Percentiles rank a stretch among this genome's conserved stretches.
Evolutionary conservation across 495 filamentous ascomycete species (phyloP).

Genomic region (Xylaria intraflava): DNA sequence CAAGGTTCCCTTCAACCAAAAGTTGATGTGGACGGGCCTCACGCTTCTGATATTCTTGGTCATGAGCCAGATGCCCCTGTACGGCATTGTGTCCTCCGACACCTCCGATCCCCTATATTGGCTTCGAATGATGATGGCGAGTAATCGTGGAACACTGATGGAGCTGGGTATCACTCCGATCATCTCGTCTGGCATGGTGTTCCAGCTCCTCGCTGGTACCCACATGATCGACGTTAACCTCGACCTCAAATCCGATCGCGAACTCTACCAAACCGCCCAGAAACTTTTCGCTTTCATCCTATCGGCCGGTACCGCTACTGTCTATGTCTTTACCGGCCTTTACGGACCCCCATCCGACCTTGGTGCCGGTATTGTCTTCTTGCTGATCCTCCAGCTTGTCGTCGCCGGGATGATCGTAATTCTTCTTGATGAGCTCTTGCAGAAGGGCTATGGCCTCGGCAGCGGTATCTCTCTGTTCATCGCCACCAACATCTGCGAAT

Average conservation of each 20-base stretch:
- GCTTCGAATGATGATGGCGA: slow-evolving; percentile 99
- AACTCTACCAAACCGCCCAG: slow-evolving; percentile 98
- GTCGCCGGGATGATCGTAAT: slow-evolving; percentile 97
- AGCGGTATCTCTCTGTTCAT: slow-evolving; percentile 99
- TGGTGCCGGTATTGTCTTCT: slow-evolving; percentile 94
- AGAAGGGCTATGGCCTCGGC: slow-evolving; percentile 98
- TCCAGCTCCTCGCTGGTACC: slow-evolving; percentile 98
- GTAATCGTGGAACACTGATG: slow-evolving; percentile 98
- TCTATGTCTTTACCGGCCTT: slow-evolving; percentile 95
- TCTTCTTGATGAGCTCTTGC: slow-evolving; percentile 96
- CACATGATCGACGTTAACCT: slow-evolving; percentile 99
- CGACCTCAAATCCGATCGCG: slow-evolving; percentile 98
- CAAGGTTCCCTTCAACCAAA: slow-evolving; percentile 97
- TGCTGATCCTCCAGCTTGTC: slow-evolving; percentile 94
- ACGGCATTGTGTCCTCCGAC: slow-evolving; percentile 94
- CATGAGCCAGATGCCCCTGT: slow-evolving; percentile 99
- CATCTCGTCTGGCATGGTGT: slow-evolving; percentile 99
- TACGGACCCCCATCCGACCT: slow-evolving; percentile 95
- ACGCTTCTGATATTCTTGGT: slow-evolving; percentile 98
- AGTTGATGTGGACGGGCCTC: slow-evolving; percentile 99
- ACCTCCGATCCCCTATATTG: slow-evolving; percentile 97
- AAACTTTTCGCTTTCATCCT: slow-evolving; percentile 99
- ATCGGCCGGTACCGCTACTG: slow-evolving; percentile 92
- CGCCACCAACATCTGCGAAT: slow-evolving; percentile 99
- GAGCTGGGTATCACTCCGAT: slow-evolving; percentile 98